Conservation (phyloP, 441 rosid genomes). For the Pelargonium fulgidum region DNA sequence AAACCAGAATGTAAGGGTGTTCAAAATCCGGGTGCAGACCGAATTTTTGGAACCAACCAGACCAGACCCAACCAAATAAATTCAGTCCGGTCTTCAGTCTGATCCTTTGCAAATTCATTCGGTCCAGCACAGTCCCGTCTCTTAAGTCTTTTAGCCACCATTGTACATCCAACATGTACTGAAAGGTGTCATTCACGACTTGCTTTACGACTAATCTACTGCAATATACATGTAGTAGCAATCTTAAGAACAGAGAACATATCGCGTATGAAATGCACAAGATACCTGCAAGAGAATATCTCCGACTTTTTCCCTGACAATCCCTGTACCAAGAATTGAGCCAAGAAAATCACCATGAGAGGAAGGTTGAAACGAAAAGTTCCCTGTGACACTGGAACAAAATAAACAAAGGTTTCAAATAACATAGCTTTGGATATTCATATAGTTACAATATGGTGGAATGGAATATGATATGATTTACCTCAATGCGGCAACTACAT, state of each 20-base stretch:
- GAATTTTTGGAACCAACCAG: no score
- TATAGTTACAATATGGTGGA: conserved; percentile 12
- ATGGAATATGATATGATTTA: conserved; percentile 17
- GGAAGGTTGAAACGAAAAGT: conserved; percentile 67
- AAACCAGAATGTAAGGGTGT: no score
- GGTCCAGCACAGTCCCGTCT: no score
- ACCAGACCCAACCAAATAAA: no score
- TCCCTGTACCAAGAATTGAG: conserved; percentile 80
- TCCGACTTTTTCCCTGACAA: conserved; percentile 76
- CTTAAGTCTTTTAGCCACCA: no score
- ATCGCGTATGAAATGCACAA: conserved; percentile 9
- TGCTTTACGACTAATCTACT: no score
- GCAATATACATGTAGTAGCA: no score
- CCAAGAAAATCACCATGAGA: conserved; percentile 94
- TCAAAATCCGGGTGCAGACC: no score
- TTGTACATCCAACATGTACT: no score
- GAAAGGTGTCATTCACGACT: no score
- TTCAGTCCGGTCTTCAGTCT: no score
- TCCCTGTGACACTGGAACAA: conserved; percentile 58
- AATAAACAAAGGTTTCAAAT: conserved; percentile 14
- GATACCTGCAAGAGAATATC: conserved; percentile 84
- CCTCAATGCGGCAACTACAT: conserved; percentile 71
- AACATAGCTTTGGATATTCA: background rate
- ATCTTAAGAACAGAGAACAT: background rate
- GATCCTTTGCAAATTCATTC: no score